phyloP scores from a whole-genome alignment of 2,329 filamentous ascomycete genomes.

The Cryphonectria carpinicola region DNA sequence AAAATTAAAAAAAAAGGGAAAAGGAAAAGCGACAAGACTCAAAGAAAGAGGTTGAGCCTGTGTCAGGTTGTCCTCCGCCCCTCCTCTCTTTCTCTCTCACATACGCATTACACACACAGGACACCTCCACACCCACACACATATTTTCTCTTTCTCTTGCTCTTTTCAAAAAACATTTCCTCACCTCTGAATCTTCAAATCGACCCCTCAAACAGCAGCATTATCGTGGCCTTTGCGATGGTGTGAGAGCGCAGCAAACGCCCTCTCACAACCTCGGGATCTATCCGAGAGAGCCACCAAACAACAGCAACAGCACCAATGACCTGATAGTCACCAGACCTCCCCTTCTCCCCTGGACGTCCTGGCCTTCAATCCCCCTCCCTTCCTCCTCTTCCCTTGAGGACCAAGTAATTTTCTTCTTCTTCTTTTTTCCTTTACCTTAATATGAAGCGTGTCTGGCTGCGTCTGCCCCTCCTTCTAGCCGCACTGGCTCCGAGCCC shows the following conservation, averaged over 20 bases:
- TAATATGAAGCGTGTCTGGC: slow-evolving; percentile 24
- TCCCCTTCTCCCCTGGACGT: not conserved
- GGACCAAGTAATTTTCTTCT: not conserved
- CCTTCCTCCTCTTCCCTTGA: not conserved
- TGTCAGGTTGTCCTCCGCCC: not conserved
- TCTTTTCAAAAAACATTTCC: not conserved
- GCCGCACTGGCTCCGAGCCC: slow-evolving; percentile 22
- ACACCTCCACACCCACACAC: not conserved
- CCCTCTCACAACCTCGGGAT: not conserved
- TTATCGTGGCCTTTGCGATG: not conserved
- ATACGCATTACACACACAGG: too few relatives aligned
- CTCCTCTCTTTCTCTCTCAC: not conserved
- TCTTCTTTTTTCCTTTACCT: not conserved
- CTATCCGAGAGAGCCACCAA: not conserved
- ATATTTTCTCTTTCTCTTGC: not conserved
- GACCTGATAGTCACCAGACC: not conserved
- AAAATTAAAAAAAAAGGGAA: too few relatives aligned
- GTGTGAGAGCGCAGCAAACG: not conserved
- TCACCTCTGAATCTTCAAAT: not conserved
- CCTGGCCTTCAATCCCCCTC: not conserved
- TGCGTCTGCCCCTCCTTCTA: slow-evolving; percentile 18
- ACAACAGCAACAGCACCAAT: not conserved
- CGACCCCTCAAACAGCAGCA: not conserved
- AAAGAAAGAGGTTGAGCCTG: not conserved
- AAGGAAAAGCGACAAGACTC: not conserved